A percentile compares a stretch with the other conserved stretches of the same genome.
Evolutionary conservation across 345 rosid species (phyloP).

Genomic region (Lagerstroemia speciosa): DNA sequence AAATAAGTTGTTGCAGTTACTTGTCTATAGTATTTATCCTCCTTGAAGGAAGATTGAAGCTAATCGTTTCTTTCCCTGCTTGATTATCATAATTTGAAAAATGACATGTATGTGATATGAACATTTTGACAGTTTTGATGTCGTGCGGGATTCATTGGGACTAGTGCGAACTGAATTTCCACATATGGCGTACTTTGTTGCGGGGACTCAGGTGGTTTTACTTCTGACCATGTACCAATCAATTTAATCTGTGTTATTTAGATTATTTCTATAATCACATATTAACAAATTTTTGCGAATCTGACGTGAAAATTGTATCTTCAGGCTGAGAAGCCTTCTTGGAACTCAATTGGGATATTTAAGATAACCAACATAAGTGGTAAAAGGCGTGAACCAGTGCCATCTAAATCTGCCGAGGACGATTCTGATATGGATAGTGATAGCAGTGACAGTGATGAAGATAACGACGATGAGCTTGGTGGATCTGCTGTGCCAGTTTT

Average conservation of each 20-base stretch:
- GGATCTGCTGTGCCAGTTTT: slow-evolving; percentile 53
- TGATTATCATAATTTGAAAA: background rate
- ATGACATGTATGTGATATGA: background rate
- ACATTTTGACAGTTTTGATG: slow-evolving; percentile 60
- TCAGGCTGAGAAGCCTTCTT: slow-evolving; percentile 79
- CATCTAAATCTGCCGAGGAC: slow-evolving; percentile 33
- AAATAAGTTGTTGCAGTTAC: background rate
- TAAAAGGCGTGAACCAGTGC: slow-evolving; percentile 66
- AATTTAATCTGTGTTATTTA: background rate
- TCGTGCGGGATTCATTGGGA: slow-evolving; percentile 71
- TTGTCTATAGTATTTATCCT: background rate
- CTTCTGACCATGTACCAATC: background rate
- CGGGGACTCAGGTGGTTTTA: slow-evolving; percentile 75
- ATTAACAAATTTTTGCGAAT: background rate
- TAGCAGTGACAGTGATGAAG: slow-evolving; percentile 65
- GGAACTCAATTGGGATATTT: slow-evolving; percentile 73
- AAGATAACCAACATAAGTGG: slow-evolving; percentile 72
- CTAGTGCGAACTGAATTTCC: slow-evolving; percentile 84
- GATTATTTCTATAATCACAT: background rate
- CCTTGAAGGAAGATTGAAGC: background rate
- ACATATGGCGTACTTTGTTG: slow-evolving; percentile 68
- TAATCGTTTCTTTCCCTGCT: background rate
- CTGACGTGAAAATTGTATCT: slow-evolving; percentile 10
- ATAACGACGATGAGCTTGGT: slow-evolving; percentile 50
- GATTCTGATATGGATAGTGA: slow-evolving; percentile 44